Base-by-base conservation (phyloP, 495 filamentous ascomycete genomes). In the Hypoxylon subgilvum region DNA sequence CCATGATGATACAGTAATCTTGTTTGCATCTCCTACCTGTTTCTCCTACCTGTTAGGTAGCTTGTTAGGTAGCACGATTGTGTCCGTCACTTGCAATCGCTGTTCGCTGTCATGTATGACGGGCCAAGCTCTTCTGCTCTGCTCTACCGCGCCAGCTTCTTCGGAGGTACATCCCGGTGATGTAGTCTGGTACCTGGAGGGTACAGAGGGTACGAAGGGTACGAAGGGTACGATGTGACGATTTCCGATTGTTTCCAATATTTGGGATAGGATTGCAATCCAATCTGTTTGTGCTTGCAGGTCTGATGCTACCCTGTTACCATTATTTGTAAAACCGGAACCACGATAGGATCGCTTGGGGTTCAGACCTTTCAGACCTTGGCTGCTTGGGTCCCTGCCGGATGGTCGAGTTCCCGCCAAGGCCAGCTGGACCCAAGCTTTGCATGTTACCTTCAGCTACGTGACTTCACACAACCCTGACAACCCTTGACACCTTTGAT, bases 321-420 rank as follows among this genome's bases (percentile, higher is more conserved):
- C 52, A 57, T 59, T 64, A 64, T 64, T 64, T 64, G 61, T 64
- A 64, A 64, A 64, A 64, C 61, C 49, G 51, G 49, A 58, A 50
- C 42, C 61, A 64, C 55, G 10, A 58, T 54, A 58, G 61, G 61
- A 23, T 14, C 52, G 41, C 41, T 38, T 53, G 42, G 22, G 43
- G 28, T 34, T 47, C 5, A 10, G 27, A 10, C 27, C 10, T 12
- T 13, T 13, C 7, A 38, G 13, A 14, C 13, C 18, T 16, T 1
- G 13, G 34, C 23, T n/a, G n/a, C 48, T 47, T 47, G 49, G 52
- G 34, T 40, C 48, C 57, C 48, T 52, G 47, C 47, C 41, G 47
- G 39, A 52, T 13, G 31, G 46, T 36, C 43, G 54, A 44, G 43
- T 28, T 44, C 12, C 34, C 35, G 56, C 49, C 56, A 51, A 45